phyloP scores from a whole-genome alignment of 1,284 basidiomycete genomes.

The Cryptococcus sp. region DNA sequence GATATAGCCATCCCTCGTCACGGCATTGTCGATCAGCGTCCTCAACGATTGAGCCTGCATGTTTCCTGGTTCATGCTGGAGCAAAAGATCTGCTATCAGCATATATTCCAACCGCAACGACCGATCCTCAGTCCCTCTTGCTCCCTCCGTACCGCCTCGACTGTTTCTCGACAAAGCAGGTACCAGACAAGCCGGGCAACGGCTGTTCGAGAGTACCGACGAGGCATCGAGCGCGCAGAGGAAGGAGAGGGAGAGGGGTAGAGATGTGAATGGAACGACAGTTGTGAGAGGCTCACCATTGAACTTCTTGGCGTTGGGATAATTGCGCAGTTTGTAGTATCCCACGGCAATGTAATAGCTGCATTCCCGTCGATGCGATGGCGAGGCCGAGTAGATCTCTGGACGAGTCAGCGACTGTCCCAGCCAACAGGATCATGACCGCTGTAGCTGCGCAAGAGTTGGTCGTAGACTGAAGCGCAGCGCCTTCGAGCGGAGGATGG shows the following conservation, averaged over 20 bases:
- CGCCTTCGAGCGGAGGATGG: neutral
- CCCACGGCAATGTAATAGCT: slow-evolving; percentile 95
- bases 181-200: too few species aligned
- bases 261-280: too few species aligned
- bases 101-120: too few species aligned
- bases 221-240: too few species aligned
- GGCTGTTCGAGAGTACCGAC: too few species aligned
- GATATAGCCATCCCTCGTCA: slow-evolving; percentile 59
- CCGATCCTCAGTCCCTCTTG: too few species aligned
- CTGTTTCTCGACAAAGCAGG: too few species aligned
- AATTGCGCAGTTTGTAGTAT: slow-evolving; percentile 96
- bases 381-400: slow-evolving; percentile 92
- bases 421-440: neutral
- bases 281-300: slow-evolving; percentile 58
- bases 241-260: too few species aligned
- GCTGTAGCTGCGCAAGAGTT: too few species aligned
- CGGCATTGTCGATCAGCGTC: slow-evolving; percentile 78
- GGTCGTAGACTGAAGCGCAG: too few species aligned
- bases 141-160: too few species aligned
- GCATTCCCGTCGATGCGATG: slow-evolving; percentile 84
- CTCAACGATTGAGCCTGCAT: slow-evolving; percentile 84
- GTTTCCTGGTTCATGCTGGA: slow-evolving; percentile 92
- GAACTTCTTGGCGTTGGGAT: slow-evolving; percentile 85
- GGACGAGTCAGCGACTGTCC: slow-evolving; percentile 4
- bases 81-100: slow-evolving; percentile 60